Evolutionary conservation across 75 land plant genomes (phyloP).

Genomic region (Larix kaempferi): DNA sequence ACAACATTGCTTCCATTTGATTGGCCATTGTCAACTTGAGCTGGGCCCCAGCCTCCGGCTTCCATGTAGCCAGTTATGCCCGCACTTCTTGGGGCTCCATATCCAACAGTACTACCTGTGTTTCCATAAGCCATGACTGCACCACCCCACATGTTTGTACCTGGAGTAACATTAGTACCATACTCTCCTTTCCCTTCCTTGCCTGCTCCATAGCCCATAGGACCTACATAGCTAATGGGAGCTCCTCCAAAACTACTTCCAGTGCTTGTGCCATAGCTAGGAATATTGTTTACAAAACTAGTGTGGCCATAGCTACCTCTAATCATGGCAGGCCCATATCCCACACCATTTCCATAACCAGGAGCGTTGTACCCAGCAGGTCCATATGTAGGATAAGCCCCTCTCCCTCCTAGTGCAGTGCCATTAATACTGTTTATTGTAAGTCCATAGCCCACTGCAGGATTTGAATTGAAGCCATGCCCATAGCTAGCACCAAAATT

Average conservation of each 20-base stretch:
- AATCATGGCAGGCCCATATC: slow-evolving; percentile 18
- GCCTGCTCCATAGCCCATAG: slow-evolving; percentile 17
- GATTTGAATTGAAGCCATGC: slow-evolving; percentile 10
- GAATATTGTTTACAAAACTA: slow-evolving; percentile 12
- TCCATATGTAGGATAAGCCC: slow-evolving; percentile 26
- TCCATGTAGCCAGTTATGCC: slow-evolving; percentile 21
- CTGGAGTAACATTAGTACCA: slow-evolving; percentile 25
- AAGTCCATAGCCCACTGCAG: background rate
- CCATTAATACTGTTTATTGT: slow-evolving; percentile 28
- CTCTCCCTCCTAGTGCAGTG: slow-evolving; percentile 19
- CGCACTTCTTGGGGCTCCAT: slow-evolving; percentile 42
- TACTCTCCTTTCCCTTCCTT: slow-evolving; percentile 19
- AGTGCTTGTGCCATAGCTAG: slow-evolving; percentile 17
- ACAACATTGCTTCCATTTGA: slow-evolving; percentile 43
- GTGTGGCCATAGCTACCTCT: slow-evolving; percentile 23
- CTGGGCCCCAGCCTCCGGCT: slow-evolving; percentile 46
- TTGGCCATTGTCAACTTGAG: slow-evolving; percentile 55
- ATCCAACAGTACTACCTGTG: slow-evolving; percentile 50
- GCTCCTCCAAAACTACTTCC: slow-evolving; percentile 21
- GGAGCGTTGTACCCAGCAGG: slow-evolving; percentile 18
- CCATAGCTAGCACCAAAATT: slow-evolving; percentile 11
- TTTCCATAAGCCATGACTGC: slow-evolving; percentile 20
- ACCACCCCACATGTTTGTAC: slow-evolving; percentile 54
- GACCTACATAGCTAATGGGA: slow-evolving; percentile 26
- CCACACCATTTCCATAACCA: slow-evolving; percentile 25